These are phyloP conservation scores for Aegilops speltoides DNA, from an alignment of 176 grass and related monocot species.

Conservation along the genomic window DNA sequence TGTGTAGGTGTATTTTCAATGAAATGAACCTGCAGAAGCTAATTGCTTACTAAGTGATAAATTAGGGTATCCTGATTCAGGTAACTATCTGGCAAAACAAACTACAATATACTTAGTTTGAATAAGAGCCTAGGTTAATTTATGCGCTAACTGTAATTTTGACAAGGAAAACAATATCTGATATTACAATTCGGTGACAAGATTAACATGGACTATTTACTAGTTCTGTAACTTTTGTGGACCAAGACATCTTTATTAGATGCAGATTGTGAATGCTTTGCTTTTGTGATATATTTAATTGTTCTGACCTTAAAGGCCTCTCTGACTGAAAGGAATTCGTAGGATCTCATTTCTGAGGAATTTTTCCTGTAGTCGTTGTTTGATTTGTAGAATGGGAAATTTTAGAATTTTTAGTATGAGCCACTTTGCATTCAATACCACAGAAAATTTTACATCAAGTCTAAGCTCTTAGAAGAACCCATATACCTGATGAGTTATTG, in stretches of 20 bases:
- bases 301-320: background rate
- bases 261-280: background rate
- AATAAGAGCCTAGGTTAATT: background rate
- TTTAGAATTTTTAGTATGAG: background rate
- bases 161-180: background rate
- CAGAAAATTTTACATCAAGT: background rate
- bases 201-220: background rate
- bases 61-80: background rate
- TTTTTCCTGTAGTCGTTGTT: background rate
- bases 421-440: background rate
- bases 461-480: background rate
- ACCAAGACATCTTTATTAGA: background rate
- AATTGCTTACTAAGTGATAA: background rate
- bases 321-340: background rate
- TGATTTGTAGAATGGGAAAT: background rate
- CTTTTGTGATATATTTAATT: slow-evolving; percentile 15
- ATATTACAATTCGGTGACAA: slow-evolving; percentile 14
- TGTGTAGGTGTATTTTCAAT: slow-evolving; percentile 14
- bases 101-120: slow-evolving; percentile 7
- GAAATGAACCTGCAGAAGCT: slow-evolving; percentile 9
- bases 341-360: too few species aligned
- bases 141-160: background rate
- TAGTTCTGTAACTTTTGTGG: background rate
- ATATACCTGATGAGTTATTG: background rate
- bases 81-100: background rate